phyloP scores from a whole-genome alignment of 306 rosid genomes.

The Purshia tridentata region DNA sequence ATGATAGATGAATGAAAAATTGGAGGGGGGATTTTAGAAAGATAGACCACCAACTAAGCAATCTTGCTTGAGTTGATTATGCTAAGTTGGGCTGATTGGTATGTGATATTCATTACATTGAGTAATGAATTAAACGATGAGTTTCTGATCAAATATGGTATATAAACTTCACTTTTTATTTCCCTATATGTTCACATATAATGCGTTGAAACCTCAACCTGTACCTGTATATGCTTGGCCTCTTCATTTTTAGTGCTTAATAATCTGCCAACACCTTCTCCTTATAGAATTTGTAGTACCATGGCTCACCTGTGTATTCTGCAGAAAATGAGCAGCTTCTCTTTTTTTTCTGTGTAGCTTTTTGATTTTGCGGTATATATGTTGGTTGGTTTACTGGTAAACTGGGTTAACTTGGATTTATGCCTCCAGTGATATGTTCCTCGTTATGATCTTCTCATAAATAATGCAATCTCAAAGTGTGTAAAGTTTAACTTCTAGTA shows the following conservation, averaged over 20 bases:
- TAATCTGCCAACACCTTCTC: not conserved
- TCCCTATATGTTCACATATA: not conserved
- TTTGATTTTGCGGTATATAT: not conserved
- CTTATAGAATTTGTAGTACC: not conserved
- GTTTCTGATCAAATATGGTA: not conserved
- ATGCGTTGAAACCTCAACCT: not conserved
- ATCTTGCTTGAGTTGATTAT: not conserved
- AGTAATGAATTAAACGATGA: not conserved
- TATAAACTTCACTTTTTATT: not conserved
- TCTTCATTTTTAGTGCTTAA: not conserved
- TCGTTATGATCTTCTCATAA: not conserved
- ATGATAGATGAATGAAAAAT: not conserved
- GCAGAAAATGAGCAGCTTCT: not conserved
- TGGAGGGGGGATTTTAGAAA: not conserved
- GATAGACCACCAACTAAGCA: not conserved
- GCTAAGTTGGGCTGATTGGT: not conserved
- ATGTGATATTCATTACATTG: not conserved
- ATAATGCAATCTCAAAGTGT: not conserved
- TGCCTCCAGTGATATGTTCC: not conserved
- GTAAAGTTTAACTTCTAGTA: not conserved
- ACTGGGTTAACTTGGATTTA: not conserved
- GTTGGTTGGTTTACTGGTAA: not conserved
- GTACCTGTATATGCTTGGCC: not conserved
- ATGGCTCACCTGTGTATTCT: not conserved
- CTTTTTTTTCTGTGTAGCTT: not conserved